A percentile compares a stretch with the other conserved stretches of the same genome.
Evolutionary conservation across 768 basidiomycete species (phyloP).

Genomic region (Mycena epipterygia): DNA sequence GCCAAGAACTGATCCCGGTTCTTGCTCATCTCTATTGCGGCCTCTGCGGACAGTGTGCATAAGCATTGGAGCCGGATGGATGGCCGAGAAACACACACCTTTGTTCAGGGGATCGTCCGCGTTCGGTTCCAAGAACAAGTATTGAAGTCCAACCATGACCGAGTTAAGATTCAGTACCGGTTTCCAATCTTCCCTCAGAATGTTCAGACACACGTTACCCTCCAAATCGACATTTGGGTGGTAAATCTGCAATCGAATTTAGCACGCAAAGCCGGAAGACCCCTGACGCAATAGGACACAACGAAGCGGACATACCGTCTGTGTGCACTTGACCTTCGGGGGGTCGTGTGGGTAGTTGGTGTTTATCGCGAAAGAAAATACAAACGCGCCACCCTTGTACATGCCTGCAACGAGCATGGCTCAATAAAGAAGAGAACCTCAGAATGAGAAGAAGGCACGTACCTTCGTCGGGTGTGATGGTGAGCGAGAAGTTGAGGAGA

Average conservation of each 20-base stretch:
- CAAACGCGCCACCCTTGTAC: conserved; percentile 96
- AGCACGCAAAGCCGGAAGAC: background rate
- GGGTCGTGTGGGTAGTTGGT: conserved; percentile 99
- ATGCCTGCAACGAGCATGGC: conserved; percentile 72
- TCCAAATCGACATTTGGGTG: conserved; percentile 99
- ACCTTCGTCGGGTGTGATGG: conserved; percentile 98
- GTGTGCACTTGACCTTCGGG: conserved; percentile 98
- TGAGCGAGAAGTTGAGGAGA: conserved; percentile 96
- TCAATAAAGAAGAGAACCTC: background rate
- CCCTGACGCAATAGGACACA: background rate
- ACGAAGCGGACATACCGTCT: conserved; percentile 69
- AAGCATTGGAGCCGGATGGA: background rate
- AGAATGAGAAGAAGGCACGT: conserved; percentile 35
- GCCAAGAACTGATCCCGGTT: conserved; percentile 86
- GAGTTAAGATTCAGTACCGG: conserved; percentile 98
- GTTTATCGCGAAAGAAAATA: conserved; percentile 96
- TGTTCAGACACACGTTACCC: conserved; percentile 98
- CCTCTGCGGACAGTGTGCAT: conserved; percentile 70
- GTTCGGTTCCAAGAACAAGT: conserved; percentile 98
- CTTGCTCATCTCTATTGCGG: conserved; percentile 93
- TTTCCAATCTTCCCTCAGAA: conserved; percentile 99
- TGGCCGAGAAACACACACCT: conserved; percentile 63
- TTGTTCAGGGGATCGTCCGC: conserved; percentile 99
- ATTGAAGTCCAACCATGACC: conserved; percentile 98
- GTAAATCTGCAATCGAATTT: conserved; percentile 79